phyloP scores from a whole-genome alignment of 2,329 filamentous ascomycete species.

The Phyllosticta citrichinensis region DNA sequence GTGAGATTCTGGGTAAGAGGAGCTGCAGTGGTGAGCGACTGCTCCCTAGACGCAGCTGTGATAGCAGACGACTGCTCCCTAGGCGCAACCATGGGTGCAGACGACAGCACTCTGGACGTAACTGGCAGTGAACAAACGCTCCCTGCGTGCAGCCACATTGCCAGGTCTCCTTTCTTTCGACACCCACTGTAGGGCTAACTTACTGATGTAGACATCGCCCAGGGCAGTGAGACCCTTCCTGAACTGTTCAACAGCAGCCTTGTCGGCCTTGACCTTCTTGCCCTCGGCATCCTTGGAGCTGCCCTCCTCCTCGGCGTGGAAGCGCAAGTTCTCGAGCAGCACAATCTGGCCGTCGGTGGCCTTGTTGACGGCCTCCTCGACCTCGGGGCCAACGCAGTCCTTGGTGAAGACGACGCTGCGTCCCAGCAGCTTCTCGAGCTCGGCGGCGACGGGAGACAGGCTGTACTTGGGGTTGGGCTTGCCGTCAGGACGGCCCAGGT shows the following conservation, averaged over 20 bases:
- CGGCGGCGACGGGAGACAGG: constrained; percentile 79
- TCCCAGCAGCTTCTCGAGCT: constrained; percentile 82
- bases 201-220: constrained; percentile 93
- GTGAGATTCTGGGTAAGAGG: too few relatives aligned
- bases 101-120: too few relatives aligned
- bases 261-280: constrained; percentile 97
- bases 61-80: too few relatives aligned
- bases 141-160: too few relatives aligned
- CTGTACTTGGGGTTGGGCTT: constrained; percentile 87
- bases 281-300: constrained; percentile 87
- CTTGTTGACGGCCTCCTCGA: constrained; percentile 80
- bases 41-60: too few relatives aligned
- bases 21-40: too few relatives aligned
- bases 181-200: constrained; percentile 27
- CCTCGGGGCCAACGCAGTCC: constrained; percentile 82
- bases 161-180: background rate
- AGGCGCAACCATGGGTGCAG: too few relatives aligned
- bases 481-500: constrained; percentile 91
- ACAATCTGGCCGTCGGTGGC: constrained; percentile 74
- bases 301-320: constrained; percentile 97
- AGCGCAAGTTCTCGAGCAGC: constrained; percentile 93
- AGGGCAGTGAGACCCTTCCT: constrained; percentile 89
- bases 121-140: too few relatives aligned
- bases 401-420: constrained; percentile 79
- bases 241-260: constrained; percentile 85